phyloP scores from a whole-genome alignment of 225 moss, liverwort and hornwort species.

The Neckera pumila region DNA sequence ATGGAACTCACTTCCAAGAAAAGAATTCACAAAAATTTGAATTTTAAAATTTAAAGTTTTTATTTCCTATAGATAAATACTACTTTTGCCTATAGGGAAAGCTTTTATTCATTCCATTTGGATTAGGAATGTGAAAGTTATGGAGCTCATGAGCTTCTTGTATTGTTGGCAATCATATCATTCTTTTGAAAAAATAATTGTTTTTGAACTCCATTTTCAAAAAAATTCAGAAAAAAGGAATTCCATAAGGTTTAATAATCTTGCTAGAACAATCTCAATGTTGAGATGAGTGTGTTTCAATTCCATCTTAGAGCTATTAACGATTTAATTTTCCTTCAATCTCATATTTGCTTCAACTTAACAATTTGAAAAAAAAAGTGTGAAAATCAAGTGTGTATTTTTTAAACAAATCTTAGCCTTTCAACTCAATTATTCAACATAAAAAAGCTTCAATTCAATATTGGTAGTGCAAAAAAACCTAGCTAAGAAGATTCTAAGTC shows the following conservation, averaged over 20 bases:
- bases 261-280: neutral
- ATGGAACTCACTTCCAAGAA: neutral
- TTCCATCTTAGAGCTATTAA: neutral
- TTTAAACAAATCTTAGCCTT: neutral
- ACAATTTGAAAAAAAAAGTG: neutral
- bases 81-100: too few species aligned
- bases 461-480: neutral
- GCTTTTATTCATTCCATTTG: too few species aligned
- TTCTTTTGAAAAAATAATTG: neutral
- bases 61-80: neutral
- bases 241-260: neutral
- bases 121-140: neutral
- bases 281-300: neutral
- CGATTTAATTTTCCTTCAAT: neutral
- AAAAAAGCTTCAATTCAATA: neutral
- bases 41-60: too few species aligned
- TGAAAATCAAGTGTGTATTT: neutral
- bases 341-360: fast-evolving
- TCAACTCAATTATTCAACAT: neutral
- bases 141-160: neutral
- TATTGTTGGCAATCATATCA: neutral
- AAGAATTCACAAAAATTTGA: neutral
- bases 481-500: neutral
- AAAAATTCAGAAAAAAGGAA: fast-evolving
- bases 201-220: neutral